These are phyloP conservation scores for Pyrenophora teres DNA, from an alignment of 2,329 filamentous ascomycete species.

Conservation along the genomic window DNA sequence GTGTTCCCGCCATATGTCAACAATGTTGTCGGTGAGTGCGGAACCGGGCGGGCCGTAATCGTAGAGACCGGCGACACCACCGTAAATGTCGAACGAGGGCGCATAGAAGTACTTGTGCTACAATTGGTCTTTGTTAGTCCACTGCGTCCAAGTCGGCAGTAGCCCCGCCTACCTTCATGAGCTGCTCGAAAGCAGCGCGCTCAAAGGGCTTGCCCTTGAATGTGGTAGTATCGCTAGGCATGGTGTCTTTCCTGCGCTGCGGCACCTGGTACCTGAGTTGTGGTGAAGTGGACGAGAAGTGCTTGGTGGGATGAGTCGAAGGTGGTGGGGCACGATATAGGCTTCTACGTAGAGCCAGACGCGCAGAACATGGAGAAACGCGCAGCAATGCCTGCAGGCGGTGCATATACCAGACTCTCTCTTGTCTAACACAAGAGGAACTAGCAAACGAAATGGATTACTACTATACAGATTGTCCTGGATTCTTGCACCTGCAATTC, in stretches of 20 bases:
- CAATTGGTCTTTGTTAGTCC: slow-evolving; percentile 25
- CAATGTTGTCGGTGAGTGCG: slow-evolving; percentile 82
- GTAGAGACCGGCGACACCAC: slow-evolving; percentile 84
- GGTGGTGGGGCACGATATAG: slow-evolving; percentile 42
- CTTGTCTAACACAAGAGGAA: slow-evolving; percentile 30
- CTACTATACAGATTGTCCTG: slow-evolving; percentile 25
- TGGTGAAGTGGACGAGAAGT: slow-evolving; percentile 42
- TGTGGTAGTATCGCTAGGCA: slow-evolving; percentile 52
- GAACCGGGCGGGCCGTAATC: slow-evolving; percentile 92
- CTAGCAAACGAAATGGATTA: slow-evolving; percentile 17
- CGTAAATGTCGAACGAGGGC: slow-evolving; percentile 93
- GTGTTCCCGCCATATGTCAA: slow-evolving; percentile 90
- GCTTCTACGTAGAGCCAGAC: slow-evolving; percentile 26
- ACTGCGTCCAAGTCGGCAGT: slow-evolving; percentile 43
- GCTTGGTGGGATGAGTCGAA: slow-evolving; percentile 38
- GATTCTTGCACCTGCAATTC: slow-evolving; percentile 9
- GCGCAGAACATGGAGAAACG: slow-evolving; percentile 38
- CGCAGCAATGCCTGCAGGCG: slow-evolving; percentile 47
- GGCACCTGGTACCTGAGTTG: slow-evolving; percentile 35
- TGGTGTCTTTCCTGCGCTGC: slow-evolving; percentile 37
- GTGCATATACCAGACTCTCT: slow-evolving; percentile 41
- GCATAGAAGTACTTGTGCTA: slow-evolving; percentile 74
- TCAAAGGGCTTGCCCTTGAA: slow-evolving; percentile 87
- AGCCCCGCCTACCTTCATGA: slow-evolving; percentile 73
- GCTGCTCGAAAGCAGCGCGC: slow-evolving; percentile 76